A percentile compares a stretch with the other conserved stretches of the same genome.
Conservation (phyloP, 192 early-diverging fungal species). For the Phlyctochytrium arcticum region DNA sequence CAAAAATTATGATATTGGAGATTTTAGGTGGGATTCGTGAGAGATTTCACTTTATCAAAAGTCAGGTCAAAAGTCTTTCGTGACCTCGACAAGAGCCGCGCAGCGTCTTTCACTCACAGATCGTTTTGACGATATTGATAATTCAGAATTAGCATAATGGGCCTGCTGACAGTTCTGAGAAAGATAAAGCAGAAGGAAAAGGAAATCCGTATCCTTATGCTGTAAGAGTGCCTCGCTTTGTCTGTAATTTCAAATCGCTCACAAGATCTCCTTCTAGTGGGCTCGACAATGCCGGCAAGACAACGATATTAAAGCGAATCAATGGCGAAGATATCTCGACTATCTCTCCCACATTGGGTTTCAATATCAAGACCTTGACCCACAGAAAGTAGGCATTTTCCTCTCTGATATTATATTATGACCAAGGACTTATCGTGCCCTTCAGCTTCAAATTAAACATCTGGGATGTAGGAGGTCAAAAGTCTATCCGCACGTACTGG, state of each 20-base stretch:
- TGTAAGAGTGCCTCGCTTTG: too few relatives aligned
- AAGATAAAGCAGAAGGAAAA: constrained; percentile 90
- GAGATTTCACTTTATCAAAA: too few relatives aligned
- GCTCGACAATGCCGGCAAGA: constrained; percentile 99
- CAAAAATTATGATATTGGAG: too few relatives aligned
- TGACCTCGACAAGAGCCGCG: too few relatives aligned
- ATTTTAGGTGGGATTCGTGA: too few relatives aligned
- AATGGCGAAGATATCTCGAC: constrained; percentile 88
- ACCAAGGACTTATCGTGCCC: not conserved
- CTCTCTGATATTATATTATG: too few relatives aligned
- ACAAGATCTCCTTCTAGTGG: constrained; percentile 47
- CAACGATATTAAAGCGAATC: constrained; percentile 93
- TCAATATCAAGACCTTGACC: constrained; percentile 94
- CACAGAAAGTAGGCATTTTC: constrained; percentile 59
- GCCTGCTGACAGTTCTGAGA: constrained; percentile 88
- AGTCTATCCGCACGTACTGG: constrained; percentile 96
- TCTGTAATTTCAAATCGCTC: not conserved
- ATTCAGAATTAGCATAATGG: too few relatives aligned
- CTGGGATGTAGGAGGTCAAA: constrained; percentile 98
- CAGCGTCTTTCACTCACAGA: too few relatives aligned
- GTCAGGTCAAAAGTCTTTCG: too few relatives aligned
- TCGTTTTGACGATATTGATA: too few relatives aligned
- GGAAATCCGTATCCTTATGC: constrained; percentile 90
- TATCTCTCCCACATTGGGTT: constrained; percentile 94
- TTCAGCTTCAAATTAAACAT: constrained; percentile 79